Percentiles rank a stretch among this genome's conserved stretches.
These are phyloP conservation scores for Yarrowia alimentaria DNA, from an alignment of 805 yeast species.

Conservation along the genomic window DNA sequence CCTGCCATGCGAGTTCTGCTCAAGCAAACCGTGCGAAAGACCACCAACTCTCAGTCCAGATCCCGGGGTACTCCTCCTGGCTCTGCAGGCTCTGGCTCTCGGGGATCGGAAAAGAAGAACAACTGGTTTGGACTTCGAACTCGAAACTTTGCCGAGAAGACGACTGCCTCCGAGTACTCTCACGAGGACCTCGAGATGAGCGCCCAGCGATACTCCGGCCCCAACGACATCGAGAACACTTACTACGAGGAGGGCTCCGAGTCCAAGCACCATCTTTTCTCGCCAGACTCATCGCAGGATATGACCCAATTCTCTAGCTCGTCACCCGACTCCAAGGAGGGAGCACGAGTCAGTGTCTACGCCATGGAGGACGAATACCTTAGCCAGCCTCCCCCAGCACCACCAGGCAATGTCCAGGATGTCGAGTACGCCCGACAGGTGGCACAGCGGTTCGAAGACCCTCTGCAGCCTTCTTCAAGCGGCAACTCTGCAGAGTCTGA, in stretches of 20 bases:
- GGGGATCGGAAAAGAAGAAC: slow-evolving; percentile 10
- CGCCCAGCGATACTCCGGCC: slow-evolving; percentile 13
- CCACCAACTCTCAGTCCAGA: slow-evolving; percentile 20
- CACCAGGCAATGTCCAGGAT: not conserved
- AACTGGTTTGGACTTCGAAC: slow-evolving; percentile 23
- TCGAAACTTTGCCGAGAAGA: slow-evolving; percentile 14
- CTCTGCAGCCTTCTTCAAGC: slow-evolving; percentile 4
- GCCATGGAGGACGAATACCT: slow-evolving; percentile 21
- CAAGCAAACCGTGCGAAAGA: slow-evolving; percentile 24
- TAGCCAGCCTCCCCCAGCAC: not conserved
- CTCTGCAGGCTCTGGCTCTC: slow-evolving; percentile 15
- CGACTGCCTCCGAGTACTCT: slow-evolving; percentile 2
- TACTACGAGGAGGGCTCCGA: slow-evolving; percentile 15
- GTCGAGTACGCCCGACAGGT: slow-evolving; percentile 22
- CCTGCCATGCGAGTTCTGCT: slow-evolving; percentile 34
- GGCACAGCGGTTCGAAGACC: slow-evolving; percentile 26
- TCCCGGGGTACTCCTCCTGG: slow-evolving; percentile 18
- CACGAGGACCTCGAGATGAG: slow-evolving; percentile 24
- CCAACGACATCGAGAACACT: slow-evolving; percentile 5
- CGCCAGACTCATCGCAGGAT: slow-evolving; percentile 20
- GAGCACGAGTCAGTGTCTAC: slow-evolving; percentile 5
- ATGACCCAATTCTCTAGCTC: too few relatives aligned
- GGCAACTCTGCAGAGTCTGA: slow-evolving; percentile 3
- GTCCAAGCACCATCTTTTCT: slow-evolving; percentile 8
- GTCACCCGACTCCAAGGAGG: slow-evolving; percentile 13